Base-by-base conservation (phyloP, 140 eudicot species). In the Cichorium intybus region DNA sequence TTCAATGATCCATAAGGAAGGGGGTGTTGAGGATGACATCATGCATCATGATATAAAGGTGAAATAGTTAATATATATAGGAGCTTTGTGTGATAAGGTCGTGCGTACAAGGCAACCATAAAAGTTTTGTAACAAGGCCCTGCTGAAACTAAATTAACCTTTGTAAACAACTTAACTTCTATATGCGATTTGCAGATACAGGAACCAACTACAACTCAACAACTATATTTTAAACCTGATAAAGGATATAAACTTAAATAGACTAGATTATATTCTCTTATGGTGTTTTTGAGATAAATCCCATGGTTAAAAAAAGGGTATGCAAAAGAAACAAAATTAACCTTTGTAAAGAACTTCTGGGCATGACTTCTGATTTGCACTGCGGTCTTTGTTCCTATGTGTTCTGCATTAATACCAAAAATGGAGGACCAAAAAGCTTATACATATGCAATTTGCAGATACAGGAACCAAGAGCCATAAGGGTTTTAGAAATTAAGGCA, bases 351-450 rank as follows among this genome's bases (percentile, higher is more conserved):
- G 80, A 93, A 93, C 64, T 88, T 93, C 75, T 93, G 99, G 50
- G 99, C 99, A 78, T 93, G 99, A 80, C 99, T 93, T 84, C 97
- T 78, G 83, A 93, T 93, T 82, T 93, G 99, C 87, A 93, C 99
- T 68, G 99, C 99, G 22, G 99, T 93, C 94, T 93, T 93, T 61
- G 99, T 93, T 70, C 99, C 99, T 55, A 93, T 89, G 80, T 93
- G 99, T 82, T 93, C 99, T 93, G 95, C 75, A 63, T 43, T 68
- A 76, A 71, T 79, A 70, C 72, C 88, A 79, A 83, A 77, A 66
- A 79, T 60, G 66, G 70, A 71, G 71, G 66, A 71, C 59, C 62
- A 75, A 68, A 68, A 66, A 56, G 27, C 53, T 37, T 33, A 12
- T 56, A 60, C n/a, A n/a, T 39, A 33, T 20, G 33, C 14, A 50